Evolutionary conservation across 352 stramenopile genomes (phyloP).

Genomic region (Phytophthora agathidicida): DNA sequence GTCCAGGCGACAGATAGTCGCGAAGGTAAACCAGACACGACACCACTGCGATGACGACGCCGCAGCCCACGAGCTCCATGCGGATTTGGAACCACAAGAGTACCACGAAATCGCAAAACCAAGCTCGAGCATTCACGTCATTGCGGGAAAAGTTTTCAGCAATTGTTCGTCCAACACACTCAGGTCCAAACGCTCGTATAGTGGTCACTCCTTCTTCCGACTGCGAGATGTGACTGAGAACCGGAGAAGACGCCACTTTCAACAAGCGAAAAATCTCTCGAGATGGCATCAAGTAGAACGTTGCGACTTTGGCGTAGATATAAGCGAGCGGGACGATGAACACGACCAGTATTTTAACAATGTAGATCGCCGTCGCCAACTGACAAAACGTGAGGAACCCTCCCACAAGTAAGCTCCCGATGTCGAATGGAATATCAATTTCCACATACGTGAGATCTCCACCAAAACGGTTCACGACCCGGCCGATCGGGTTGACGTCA

Average conservation of each 20-base stretch:
- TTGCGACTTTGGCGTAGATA: slow-evolving; percentile 67
- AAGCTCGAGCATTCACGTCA: slow-evolving; percentile 37
- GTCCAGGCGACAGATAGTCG: slow-evolving; percentile 45
- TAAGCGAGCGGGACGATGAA: slow-evolving; percentile 85
- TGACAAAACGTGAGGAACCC: slow-evolving; percentile 72
- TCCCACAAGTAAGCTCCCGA: slow-evolving; percentile 50
- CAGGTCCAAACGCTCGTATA: slow-evolving; percentile 43
- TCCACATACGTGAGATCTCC: slow-evolving; percentile 90
- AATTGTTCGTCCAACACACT: slow-evolving; percentile 24
- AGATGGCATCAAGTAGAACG: slow-evolving; percentile 46
- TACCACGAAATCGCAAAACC: slow-evolving; percentile 33
- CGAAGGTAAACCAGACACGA: slow-evolving; percentile 42
- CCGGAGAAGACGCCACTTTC: slow-evolving; percentile 46
- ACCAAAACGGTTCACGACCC: slow-evolving; percentile 90
- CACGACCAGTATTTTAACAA: slow-evolving; percentile 74
- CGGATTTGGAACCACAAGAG: slow-evolving; percentile 51
- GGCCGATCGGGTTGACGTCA: slow-evolving; percentile 88
- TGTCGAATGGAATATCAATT: slow-evolving; percentile 49
- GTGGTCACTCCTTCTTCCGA: slow-evolving; percentile 36
- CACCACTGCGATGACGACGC: slow-evolving; percentile 40
- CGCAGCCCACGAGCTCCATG: slow-evolving; percentile 51
- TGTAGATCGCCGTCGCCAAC: slow-evolving; percentile 75
- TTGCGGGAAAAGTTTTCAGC: slow-evolving; percentile 27
- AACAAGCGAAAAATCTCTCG: slow-evolving; percentile 47
- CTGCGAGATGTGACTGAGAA: slow-evolving; percentile 41